These are phyloP conservation scores for Dianthus caryophyllus DNA, from an alignment of 148 eudicot species.

Conservation along the genomic window DNA sequence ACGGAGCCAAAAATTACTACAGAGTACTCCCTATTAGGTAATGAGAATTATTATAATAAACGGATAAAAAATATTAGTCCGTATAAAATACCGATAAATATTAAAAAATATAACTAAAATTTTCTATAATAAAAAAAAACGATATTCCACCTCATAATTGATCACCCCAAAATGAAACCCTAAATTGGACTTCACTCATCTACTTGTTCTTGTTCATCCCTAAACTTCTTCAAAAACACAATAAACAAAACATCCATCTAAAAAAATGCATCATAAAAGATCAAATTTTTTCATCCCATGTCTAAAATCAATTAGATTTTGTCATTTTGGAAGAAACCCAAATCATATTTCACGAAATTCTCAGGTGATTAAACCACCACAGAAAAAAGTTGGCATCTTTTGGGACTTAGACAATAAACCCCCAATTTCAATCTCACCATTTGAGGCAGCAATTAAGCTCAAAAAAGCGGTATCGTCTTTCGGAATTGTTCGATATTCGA, in stretches of 20 bases:
- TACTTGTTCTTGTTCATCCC: slow-evolving; percentile 6
- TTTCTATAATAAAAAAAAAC: no score
- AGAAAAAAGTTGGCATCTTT: slow-evolving; percentile 52
- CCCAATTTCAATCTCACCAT: slow-evolving; percentile 57
- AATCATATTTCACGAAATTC: slow-evolving; percentile 16
- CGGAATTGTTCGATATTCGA: slow-evolving; percentile 53
- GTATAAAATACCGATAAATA: no score
- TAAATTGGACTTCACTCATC: not conserved
- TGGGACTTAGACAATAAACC: slow-evolving; percentile 93
- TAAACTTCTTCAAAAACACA: not conserved
- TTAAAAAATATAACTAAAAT: no score
- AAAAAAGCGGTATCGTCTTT: slow-evolving; percentile 54
- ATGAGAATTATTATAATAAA: no score
- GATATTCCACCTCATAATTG: no score
- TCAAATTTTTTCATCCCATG: slow-evolving; percentile 18
- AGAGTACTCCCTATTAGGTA: no score
- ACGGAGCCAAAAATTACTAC: no score
- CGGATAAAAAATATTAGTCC: no score
- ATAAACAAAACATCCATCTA: slow-evolving; percentile 1
- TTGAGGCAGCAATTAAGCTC: slow-evolving; percentile 57
- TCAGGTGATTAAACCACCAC: slow-evolving; percentile 21
- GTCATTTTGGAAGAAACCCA: slow-evolving; percentile 26
- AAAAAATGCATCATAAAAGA: slow-evolving; percentile 12
- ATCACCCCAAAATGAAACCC: no score
- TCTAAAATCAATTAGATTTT: slow-evolving; percentile 13